Evolutionary conservation across 2,329 filamentous ascomycete genomes (phyloP).

Genomic region (Gaeumannomyces sp.): DNA sequence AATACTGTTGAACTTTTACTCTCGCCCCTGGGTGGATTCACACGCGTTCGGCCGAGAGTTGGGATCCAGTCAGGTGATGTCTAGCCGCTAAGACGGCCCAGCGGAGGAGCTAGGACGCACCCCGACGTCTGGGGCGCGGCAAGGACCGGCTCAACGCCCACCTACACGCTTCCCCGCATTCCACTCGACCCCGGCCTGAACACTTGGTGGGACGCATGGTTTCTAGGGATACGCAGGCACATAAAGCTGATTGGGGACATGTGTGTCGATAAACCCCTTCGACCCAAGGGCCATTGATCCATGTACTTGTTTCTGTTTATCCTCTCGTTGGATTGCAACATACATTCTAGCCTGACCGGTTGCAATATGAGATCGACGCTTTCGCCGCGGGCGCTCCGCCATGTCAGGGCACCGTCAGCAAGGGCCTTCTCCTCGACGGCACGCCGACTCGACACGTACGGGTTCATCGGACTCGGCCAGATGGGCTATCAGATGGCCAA

Average conservation of each 20-base stretch:
- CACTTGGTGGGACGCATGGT: background rate
- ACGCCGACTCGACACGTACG: slow-evolving; percentile 45
- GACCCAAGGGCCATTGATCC: background rate
- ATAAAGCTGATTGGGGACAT: background rate
- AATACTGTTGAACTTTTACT: background rate
- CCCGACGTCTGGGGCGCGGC: background rate
- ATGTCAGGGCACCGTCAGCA: slow-evolving; percentile 1
- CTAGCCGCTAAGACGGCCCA: too few species aligned
- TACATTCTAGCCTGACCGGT: background rate
- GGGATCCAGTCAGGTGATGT: too few species aligned
- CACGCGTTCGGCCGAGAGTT: too few species aligned
- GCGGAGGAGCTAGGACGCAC: too few species aligned
- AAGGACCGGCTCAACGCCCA: background rate
- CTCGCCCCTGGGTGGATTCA: background rate
- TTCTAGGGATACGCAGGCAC: background rate
- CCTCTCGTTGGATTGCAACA: too few species aligned
- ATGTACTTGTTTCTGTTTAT: background rate
- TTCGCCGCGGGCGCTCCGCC: slow-evolving; percentile 3
- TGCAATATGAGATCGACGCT: slow-evolving; percentile 1
- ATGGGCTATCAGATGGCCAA: slow-evolving; percentile 61
- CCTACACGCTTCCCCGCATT: background rate
- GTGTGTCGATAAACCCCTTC: background rate
- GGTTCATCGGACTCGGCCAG: slow-evolving; percentile 54
- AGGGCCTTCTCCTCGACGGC: slow-evolving; percentile 45
- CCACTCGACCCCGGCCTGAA: background rate